These are phyloP conservation scores for Melanomma pulvis-pyrius DNA, from an alignment of 495 filamentous ascomycete species.

Conservation along the genomic window DNA sequence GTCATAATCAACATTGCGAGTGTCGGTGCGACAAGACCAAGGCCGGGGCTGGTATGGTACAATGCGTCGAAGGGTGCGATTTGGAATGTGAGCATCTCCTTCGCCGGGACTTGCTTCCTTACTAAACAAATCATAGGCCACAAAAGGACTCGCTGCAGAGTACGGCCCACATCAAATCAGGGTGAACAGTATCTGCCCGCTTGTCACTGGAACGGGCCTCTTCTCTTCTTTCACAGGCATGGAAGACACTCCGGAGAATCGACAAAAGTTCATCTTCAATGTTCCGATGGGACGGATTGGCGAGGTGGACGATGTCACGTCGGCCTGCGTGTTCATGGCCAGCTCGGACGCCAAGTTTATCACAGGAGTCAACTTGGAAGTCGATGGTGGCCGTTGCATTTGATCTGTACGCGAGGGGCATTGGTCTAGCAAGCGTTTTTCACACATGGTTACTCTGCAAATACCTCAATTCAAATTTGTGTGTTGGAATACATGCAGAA, in stretches of 20 bases:
- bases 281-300: constrained; percentile 68
- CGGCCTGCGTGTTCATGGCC: constrained; percentile 66
- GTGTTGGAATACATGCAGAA: too few relatives aligned
- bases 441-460: too few relatives aligned
- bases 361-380: constrained; percentile 66
- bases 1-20: constrained; percentile 69
- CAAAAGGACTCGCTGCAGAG: constrained; percentile 69
- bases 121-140: constrained; percentile 47
- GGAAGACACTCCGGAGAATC: constrained; percentile 68
- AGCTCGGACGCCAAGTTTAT: constrained; percentile 70
- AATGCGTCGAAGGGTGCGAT: constrained; percentile 70
- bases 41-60: constrained; percentile 72
- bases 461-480: too few relatives aligned
- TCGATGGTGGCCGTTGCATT: constrained; percentile 57
- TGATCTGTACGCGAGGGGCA: background rate
- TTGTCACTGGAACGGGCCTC: constrained; percentile 64
- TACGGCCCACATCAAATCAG: constrained; percentile 68
- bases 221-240: constrained; percentile 69
- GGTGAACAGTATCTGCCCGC: constrained; percentile 65
- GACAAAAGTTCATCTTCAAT: constrained; percentile 66
- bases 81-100: constrained; percentile 54
- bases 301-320: constrained; percentile 67
- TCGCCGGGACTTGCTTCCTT: background rate
- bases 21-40: constrained; percentile 63
- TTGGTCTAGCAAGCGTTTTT: too few relatives aligned